A percentile compares a stretch with the other conserved stretches of the same genome.
Evolutionary conservation across 2,329 filamentous ascomycete genomes (phyloP).

Genomic region (Colletotrichum orbiculare): DNA sequence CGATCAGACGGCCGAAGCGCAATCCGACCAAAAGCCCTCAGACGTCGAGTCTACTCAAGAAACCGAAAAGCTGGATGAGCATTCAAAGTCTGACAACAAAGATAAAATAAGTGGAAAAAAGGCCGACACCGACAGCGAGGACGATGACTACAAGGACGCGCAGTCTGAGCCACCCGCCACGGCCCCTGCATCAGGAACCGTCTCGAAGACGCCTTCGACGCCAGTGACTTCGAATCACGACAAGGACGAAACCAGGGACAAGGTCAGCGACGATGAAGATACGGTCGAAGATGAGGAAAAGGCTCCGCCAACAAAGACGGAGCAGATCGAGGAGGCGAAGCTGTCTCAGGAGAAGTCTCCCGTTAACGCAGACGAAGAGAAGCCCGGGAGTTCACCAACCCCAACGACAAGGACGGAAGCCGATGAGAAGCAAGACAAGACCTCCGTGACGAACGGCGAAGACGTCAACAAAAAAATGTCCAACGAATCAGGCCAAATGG

Average conservation of each 20-base stretch:
- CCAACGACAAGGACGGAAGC: background rate
- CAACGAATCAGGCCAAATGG: background rate
- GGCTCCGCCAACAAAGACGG: background rate
- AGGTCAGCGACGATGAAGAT: conserved; percentile 10
- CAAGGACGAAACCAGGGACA: conserved; percentile 19
- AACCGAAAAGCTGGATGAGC: conserved; percentile 27
- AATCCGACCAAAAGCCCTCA: conserved; percentile 16
- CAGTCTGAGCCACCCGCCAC: conserved; percentile 35
- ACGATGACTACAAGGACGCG: conserved; percentile 44
- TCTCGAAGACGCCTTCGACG: conserved; percentile 29
- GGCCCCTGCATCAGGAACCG: conserved; percentile 22
- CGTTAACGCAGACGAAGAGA: background rate
- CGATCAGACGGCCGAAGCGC: conserved; percentile 25
- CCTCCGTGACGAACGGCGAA: background rate
- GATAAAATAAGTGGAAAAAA: conserved; percentile 19
- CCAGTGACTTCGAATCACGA: conserved; percentile 26
- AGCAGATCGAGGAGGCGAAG: background rate
- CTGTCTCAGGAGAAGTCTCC: background rate
- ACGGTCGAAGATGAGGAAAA: conserved; percentile 15
- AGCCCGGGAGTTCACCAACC: background rate
- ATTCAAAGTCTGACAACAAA: conserved; percentile 29
- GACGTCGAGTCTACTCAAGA: conserved; percentile 8
- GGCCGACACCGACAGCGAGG: conserved; percentile 41
- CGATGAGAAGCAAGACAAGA: background rate
- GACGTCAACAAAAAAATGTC: background rate